phyloP scores from a whole-genome alignment of 345 rosid species.

The Reutealis trisperma region DNA sequence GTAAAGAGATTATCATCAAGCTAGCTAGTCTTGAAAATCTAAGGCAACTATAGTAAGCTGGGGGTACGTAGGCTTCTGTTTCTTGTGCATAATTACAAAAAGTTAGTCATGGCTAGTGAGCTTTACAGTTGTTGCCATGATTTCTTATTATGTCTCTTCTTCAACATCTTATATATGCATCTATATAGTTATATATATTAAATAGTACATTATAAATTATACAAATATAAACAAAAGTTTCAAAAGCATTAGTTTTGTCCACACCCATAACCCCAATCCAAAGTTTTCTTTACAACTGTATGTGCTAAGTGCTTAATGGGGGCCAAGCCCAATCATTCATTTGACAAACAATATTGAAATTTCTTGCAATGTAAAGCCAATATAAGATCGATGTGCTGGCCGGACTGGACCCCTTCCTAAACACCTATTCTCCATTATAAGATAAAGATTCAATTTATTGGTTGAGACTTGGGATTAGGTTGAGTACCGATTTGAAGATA shows the following conservation, averaged over 20 bases:
- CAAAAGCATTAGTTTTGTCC: slow-evolving; percentile 19
- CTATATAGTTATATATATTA: not conserved
- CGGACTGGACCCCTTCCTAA: too few species aligned
- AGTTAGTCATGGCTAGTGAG: slow-evolving; percentile 14
- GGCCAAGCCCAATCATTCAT: too few species aligned
- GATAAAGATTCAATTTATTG: too few species aligned
- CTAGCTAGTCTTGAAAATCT: not conserved
- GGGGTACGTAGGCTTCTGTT: not conserved
- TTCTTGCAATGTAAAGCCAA: too few species aligned
- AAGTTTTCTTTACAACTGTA: not conserved
- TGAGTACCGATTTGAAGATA: too few species aligned
- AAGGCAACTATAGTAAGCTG: slow-evolving; percentile 2
- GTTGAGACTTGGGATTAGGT: too few species aligned
- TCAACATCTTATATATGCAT: not conserved
- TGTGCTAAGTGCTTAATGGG: too few species aligned
- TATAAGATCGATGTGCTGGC: too few species aligned
- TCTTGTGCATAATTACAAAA: slow-evolving; percentile 13
- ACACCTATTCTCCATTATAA: too few species aligned
- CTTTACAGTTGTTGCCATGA: slow-evolving; percentile 46
- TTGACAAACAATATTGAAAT: too few species aligned
- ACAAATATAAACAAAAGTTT: not conserved
- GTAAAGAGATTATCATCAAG: too few species aligned
- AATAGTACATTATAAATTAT: not conserved
- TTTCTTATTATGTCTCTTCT: slow-evolving; percentile 20
- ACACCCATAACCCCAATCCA: not conserved